phyloP scores from a whole-genome alignment of 1,284 basidiomycete species.

The Malassezia japonica region DNA sequence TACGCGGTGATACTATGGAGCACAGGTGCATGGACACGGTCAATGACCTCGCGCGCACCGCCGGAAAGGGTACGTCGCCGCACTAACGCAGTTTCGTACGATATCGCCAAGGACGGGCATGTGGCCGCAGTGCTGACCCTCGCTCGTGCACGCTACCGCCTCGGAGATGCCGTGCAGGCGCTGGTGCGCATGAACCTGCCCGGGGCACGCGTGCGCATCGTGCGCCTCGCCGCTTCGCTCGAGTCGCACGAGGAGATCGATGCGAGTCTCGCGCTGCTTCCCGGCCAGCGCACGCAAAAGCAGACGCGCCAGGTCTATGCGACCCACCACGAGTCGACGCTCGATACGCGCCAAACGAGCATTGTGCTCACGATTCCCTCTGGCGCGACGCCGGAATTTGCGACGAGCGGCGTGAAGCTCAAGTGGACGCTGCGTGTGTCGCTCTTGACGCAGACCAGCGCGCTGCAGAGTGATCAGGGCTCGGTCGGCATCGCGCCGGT shows the following conservation, averaged over 20 bases:
- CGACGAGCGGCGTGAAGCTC: conserved; percentile 37
- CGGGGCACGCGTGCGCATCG: conserved; percentile 27
- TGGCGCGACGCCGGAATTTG: conserved; percentile 39
- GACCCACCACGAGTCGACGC: conserved; percentile 33
- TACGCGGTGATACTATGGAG: conserved; percentile 6
- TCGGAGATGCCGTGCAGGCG: conserved; percentile 43
- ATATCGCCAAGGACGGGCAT: conserved; percentile 44
- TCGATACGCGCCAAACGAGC: conserved; percentile 33
- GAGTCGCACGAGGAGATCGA: conserved; percentile 44
- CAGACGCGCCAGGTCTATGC: conserved; percentile 33
- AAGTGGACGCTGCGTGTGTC: conserved; percentile 35
- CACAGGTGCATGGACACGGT: conserved; percentile 73
- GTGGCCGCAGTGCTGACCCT: conserved; percentile 42
- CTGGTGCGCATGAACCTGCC: conserved; percentile 36
- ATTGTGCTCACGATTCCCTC: conserved; percentile 33
- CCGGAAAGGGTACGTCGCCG: conserved; percentile 62
- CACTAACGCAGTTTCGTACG: conserved; percentile 33
- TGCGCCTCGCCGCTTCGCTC: conserved; percentile 33
- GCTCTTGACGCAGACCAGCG: conserved; percentile 29
- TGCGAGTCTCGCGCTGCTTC: conserved; percentile 28
- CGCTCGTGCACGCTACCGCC: conserved; percentile 32
- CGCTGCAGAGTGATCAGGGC: not conserved
- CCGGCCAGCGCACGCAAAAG: conserved; percentile 22
- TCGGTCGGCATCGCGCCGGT: conserved; percentile 18
- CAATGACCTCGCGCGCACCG: conserved; percentile 75